Percentiles rank a stretch among this genome's conserved stretches.
Conservation (phyloP, 371 early-diverging fungal genomes). For the Circinella minor region DNA sequence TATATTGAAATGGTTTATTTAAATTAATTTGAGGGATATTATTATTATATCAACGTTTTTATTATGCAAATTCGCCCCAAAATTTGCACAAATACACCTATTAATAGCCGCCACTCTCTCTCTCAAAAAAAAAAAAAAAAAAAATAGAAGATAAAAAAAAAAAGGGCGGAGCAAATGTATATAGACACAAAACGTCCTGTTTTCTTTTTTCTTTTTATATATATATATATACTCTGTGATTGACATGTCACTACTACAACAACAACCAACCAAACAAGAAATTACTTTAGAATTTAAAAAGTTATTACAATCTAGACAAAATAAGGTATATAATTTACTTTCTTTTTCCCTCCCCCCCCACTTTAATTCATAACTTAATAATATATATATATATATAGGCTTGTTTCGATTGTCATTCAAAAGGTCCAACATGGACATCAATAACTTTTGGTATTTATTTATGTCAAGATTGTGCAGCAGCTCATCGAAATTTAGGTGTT, state of each 20-base stretch:
- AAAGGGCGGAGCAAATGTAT: neutral
- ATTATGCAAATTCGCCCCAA: too few species aligned
- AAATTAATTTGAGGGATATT: too few species aligned
- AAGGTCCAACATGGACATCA: constrained; percentile 97
- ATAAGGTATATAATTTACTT: constrained; percentile 71
- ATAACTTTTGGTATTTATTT: constrained; percentile 96
- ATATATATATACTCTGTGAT: too few species aligned
- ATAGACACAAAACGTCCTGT: too few species aligned
- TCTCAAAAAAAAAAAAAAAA: too few species aligned
- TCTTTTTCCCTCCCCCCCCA: neutral
- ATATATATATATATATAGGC: constrained; percentile 38
- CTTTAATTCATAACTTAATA: too few species aligned
- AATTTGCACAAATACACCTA: too few species aligned
- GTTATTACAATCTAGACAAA: constrained; percentile 68
- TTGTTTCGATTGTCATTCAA: constrained; percentile 97
- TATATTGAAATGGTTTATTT: too few species aligned
- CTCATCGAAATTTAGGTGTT: constrained; percentile 93
- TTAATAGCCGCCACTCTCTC: too few species aligned
- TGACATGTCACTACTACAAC: neutral
- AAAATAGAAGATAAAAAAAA: too few species aligned
- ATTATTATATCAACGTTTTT: too few species aligned
- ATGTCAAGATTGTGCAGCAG: constrained; percentile 98
- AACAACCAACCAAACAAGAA: constrained; percentile 63
- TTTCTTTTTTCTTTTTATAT: too few species aligned
- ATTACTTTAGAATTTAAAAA: constrained; percentile 72